Conservation (phyloP, 129 eudicot species). For the Flaveria sonorensis region DNA sequence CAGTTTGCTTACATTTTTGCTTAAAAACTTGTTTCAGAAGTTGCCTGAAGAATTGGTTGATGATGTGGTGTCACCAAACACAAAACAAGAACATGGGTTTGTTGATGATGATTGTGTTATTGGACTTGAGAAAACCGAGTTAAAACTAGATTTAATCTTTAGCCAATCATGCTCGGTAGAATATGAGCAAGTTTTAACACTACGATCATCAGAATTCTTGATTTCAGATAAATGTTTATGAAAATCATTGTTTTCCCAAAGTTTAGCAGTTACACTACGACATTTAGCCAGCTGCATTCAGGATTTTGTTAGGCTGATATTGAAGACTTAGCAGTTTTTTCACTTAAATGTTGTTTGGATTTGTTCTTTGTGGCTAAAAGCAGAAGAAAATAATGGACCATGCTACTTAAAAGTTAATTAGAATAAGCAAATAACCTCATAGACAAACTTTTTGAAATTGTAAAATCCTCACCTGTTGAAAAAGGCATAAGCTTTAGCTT, state of each 20-base stretch:
- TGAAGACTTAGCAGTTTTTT: no score
- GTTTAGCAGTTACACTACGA: slow-evolving; percentile 76
- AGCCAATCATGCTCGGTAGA: slow-evolving; percentile 44
- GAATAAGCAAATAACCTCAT: background rate
- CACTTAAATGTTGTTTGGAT: no score
- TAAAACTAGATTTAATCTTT: slow-evolving; percentile 46
- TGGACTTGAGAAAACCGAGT: slow-evolving; percentile 40
- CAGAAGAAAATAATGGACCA: no score
- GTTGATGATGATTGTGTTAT: slow-evolving; percentile 53
- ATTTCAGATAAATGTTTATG: slow-evolving; percentile 36
- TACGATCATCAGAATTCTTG: slow-evolving; percentile 21
- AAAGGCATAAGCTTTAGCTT: slow-evolving; percentile 62
- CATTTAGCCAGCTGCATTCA: slow-evolving; percentile 74
- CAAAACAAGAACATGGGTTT: slow-evolving; percentile 50
- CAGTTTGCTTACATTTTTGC: slow-evolving; percentile 43
- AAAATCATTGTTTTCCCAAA: slow-evolving; percentile 55
- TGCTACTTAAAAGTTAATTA: slow-evolving; percentile 12
- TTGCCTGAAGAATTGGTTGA: slow-evolving; percentile 59
- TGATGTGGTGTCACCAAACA: slow-evolving; percentile 53
- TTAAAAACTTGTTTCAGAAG: slow-evolving; percentile 58
- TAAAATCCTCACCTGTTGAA: slow-evolving; percentile 53
- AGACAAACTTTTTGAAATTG: background rate
- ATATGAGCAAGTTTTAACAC: slow-evolving; percentile 26
- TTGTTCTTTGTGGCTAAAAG: no score
- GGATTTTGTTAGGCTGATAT: slow-evolving; percentile 15